Evolutionary conservation across 768 basidiomycete species (phyloP).

Genomic region (Boletus subcaerulescens): DNA sequence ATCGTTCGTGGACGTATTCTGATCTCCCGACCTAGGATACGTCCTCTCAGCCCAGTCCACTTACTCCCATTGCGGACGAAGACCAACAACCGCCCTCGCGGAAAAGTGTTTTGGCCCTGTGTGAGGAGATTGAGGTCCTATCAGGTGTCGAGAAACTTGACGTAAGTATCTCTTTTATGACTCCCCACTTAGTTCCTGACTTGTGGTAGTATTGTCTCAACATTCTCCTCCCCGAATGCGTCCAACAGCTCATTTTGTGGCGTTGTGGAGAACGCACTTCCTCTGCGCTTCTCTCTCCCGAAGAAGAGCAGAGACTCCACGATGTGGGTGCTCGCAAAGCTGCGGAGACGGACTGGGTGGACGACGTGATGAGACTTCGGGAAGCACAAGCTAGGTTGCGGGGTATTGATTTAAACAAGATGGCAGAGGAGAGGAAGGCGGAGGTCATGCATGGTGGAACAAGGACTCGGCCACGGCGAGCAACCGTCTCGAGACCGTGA

Average conservation of each 20-base stretch:
- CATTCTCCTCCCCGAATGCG: slow-evolving; percentile 67
- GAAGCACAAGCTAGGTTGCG: slow-evolving; percentile 40
- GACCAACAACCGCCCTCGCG: neutral
- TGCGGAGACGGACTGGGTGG: slow-evolving; percentile 66
- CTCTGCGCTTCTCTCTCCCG: slow-evolving; percentile 43
- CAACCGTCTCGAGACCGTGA: slow-evolving; percentile 21
- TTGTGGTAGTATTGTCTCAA: slow-evolving; percentile 61
- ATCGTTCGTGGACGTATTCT: neutral
- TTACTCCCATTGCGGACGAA: slow-evolving; percentile 18
- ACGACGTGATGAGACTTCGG: slow-evolving; percentile 49
- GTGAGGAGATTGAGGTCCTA: slow-evolving; percentile 44
- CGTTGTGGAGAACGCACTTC: slow-evolving; percentile 56
- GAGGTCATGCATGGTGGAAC: slow-evolving; percentile 24
- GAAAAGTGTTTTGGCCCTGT: slow-evolving; percentile 30
- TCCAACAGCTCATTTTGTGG: slow-evolving; percentile 75
- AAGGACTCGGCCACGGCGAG: slow-evolving; percentile 27
- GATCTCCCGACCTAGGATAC: slow-evolving; percentile 11
- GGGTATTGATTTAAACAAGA: slow-evolving; percentile 29
- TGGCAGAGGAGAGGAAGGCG: slow-evolving; percentile 23
- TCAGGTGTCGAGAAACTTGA: slow-evolving; percentile 49
- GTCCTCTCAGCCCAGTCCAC: slow-evolving; percentile 20
- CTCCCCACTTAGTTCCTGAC: neutral
- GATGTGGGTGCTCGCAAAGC: slow-evolving; percentile 45
- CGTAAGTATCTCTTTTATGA: slow-evolving; percentile 31
- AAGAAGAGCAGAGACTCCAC: slow-evolving; percentile 58